Evolutionary conservation across 129 eudicot species (phyloP).

Genomic region (Artemisia annua): DNA sequence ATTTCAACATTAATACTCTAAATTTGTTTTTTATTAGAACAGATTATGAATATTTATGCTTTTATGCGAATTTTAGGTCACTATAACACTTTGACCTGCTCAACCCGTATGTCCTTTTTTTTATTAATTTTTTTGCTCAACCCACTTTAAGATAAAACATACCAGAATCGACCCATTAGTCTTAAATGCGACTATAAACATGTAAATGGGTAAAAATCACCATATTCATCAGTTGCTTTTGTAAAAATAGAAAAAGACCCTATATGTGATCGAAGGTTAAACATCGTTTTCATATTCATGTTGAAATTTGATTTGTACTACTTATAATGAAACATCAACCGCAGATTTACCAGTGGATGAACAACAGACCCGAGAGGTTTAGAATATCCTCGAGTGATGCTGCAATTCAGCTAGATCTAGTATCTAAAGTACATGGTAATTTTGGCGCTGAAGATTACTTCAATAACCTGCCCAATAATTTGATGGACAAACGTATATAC

Average conservation of each 20-base stretch:
- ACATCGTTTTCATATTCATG: background rate
- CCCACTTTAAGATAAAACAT: constrained; percentile 3
- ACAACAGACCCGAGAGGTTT: constrained; percentile 57
- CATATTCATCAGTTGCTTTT: background rate
- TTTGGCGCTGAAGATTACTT: constrained; percentile 82
- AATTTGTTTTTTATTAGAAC: background rate
- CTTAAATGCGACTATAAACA: no score
- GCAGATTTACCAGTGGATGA: constrained; percentile 82
- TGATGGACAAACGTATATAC: constrained; percentile 66
- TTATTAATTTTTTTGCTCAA: background rate
- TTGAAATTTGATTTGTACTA: background rate
- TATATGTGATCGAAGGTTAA: background rate
- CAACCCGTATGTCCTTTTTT: background rate
- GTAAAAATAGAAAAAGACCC: background rate
- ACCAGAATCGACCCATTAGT: background rate
- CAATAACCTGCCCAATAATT: constrained; percentile 44
- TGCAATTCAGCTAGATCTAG: constrained; percentile 88
- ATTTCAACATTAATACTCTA: no score
- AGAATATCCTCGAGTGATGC: constrained; percentile 78
- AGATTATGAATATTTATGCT: background rate
- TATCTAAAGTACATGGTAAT: constrained; percentile 80
- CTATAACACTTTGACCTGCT: background rate
- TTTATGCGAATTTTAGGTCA: background rate
- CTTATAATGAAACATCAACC: background rate
- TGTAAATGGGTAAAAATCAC: background rate